Percentiles rank a stretch among this genome's conserved stretches.
Conservation (phyloP, 2,329 filamentous ascomycete genomes). For the Sordariomycetes sp. region DNA sequence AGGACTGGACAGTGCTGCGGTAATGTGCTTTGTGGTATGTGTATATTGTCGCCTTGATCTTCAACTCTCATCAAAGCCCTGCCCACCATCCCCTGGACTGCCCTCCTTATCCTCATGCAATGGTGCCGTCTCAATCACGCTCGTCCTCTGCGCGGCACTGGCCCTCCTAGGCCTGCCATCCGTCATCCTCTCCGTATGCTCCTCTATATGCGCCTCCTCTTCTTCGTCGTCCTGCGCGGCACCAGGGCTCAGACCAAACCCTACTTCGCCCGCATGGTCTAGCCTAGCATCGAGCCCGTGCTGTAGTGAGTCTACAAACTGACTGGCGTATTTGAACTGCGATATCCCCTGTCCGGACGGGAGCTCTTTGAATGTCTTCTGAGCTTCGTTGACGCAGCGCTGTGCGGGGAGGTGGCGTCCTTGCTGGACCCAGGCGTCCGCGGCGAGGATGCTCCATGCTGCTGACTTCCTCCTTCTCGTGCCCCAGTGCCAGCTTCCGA, state of each 20-base stretch:
- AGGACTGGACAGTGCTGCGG: too few relatives aligned
- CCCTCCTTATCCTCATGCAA: slow-evolving; percentile 20
- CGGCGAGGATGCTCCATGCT: slow-evolving; percentile 76
- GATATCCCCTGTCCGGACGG: slow-evolving; percentile 40
- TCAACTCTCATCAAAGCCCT: slow-evolving; percentile 3
- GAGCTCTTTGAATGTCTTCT: slow-evolving; percentile 41
- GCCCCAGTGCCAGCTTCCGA: slow-evolving; percentile 60
- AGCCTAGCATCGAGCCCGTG: slow-evolving; percentile 38
- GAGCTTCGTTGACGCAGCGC: slow-evolving; percentile 64
- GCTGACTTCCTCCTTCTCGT: slow-evolving; percentile 74
- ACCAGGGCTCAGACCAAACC: neutral
- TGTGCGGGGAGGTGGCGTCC: slow-evolving; percentile 72
- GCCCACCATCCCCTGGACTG: slow-evolving; percentile 6
- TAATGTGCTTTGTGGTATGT: neutral
- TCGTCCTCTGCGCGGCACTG: slow-evolving; percentile 40
- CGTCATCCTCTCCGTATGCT: slow-evolving; percentile 41
- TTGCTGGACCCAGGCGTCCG: slow-evolving; percentile 74
- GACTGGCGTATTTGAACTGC: slow-evolving; percentile 39
- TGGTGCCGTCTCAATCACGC: slow-evolving; percentile 41
- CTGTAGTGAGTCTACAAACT: slow-evolving; percentile 43
- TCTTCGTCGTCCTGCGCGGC: slow-evolving; percentile 16
- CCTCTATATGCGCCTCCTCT: slow-evolving; percentile 30
- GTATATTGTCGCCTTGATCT: neutral
- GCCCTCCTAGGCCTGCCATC: slow-evolving; percentile 34
- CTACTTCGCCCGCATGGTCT: slow-evolving; percentile 18